phyloP scores from a whole-genome alignment of 257 asterid species.

The Solanum lycopersicoides region DNA sequence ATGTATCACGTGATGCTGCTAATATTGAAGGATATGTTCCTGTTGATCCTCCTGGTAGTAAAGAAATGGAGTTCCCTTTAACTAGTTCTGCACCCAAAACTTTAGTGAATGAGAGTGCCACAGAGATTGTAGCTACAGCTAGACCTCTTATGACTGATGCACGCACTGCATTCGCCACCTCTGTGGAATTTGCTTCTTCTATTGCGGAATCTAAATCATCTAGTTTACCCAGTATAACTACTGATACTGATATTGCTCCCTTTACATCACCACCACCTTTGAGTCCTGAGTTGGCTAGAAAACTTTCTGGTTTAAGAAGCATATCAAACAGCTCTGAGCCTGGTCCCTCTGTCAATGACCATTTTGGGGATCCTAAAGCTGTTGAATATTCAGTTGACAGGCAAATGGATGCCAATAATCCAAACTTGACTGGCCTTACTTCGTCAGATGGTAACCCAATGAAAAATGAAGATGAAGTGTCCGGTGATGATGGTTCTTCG shows the following conservation, averaged over 20 bases:
- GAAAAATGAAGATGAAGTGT: slow-evolving; percentile 2
- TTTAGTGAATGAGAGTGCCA: slow-evolving; percentile 26
- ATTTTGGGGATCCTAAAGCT: slow-evolving; percentile 36
- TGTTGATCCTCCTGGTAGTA: slow-evolving; percentile 40
- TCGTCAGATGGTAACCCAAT: slow-evolving; percentile 37
- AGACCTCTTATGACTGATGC: slow-evolving; percentile 29
- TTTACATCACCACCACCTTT: slow-evolving; percentile 52
- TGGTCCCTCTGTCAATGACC: slow-evolving; percentile 29
- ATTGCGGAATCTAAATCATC: slow-evolving; percentile 34
- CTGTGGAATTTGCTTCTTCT: slow-evolving; percentile 40
- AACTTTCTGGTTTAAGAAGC: slow-evolving; percentile 61
- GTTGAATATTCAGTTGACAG: slow-evolving; percentile 45
- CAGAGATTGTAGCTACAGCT: slow-evolving; percentile 30
- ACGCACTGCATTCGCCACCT: slow-evolving; percentile 21
- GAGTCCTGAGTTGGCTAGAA: slow-evolving; percentile 70
- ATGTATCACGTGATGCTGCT: slow-evolving; percentile 35
- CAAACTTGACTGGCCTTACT: slow-evolving; percentile 49
- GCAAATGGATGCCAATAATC: slow-evolving; percentile 41
- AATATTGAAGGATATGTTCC: slow-evolving; percentile 33
- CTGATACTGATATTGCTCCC: slow-evolving; percentile 32
- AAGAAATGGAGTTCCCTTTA: slow-evolving; percentile 31
- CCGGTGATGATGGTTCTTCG: slow-evolving; percentile 47
- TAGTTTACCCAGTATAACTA: slow-evolving; percentile 24
- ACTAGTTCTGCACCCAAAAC: slow-evolving; percentile 50
- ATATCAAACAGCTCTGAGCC: slow-evolving; percentile 48